These are phyloP conservation scores for Rehmannia glutinosa DNA, from an alignment of 257 asterid genomes.

Conservation along the genomic window DNA sequence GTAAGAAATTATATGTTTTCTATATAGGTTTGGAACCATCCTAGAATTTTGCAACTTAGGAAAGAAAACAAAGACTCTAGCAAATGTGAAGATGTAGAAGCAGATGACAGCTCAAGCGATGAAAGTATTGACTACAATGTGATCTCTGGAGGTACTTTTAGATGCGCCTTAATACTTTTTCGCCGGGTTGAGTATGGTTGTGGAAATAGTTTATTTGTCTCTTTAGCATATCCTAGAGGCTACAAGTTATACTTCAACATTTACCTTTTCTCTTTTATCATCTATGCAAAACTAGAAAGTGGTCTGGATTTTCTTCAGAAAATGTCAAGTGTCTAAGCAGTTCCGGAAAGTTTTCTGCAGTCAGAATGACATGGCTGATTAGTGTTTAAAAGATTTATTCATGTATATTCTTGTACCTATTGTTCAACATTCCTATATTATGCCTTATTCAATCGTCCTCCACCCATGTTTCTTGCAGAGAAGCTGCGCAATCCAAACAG, in stretches of 20 bases:
- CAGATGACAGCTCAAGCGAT: constrained; percentile 84
- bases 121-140: constrained; percentile 67
- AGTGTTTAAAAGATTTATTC: background rate
- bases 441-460: constrained; percentile 9
- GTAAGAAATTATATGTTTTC: background rate
- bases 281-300: background rate
- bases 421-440: background rate
- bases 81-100: constrained; percentile 74
- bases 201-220: background rate
- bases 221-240: constrained; percentile 1
- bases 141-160: constrained; percentile 72
- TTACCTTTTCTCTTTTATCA: too few relatives aligned
- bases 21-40: constrained; percentile 96
- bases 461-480: constrained; percentile 43
- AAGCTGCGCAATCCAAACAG: constrained; percentile 47
- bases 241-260: constrained; percentile 1
- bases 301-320: background rate
- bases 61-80: constrained; percentile 65
- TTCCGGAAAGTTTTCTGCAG: background rate
- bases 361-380: background rate
- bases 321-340: background rate
- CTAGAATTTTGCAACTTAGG: constrained; percentile 87
- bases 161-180: background rate
- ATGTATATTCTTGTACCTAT: background rate
- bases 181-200: background rate